Base-by-base conservation (phyloP, 2,329 filamentous ascomycete genomes). In the Claviceps fusiformis region DNA sequence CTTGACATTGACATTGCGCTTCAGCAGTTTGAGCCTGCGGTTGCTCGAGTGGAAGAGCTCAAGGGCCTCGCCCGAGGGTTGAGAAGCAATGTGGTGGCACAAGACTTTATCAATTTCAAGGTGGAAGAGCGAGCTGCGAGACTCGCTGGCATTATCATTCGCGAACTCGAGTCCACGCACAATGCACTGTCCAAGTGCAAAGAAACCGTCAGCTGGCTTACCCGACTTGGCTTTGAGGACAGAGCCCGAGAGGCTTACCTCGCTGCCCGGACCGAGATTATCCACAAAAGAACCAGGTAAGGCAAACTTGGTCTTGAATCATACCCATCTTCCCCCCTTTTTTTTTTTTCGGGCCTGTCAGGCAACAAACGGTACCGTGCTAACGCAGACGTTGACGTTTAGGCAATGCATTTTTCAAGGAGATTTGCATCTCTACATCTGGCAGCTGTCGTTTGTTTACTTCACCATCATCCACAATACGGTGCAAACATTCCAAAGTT, bases 401-500 rank as follows among this genome's bases (percentile, higher is more conserved):
- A 93, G 89, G 56, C 89, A 95, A 78, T 93, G 92, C 67, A 86
- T 95, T 56, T 98, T 98, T 70, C 90, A 95, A 66, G 93, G 93
- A 53, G 88, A 95, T 63, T 79, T 98, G 9, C 88, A 89, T 57
- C 79, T 90, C 13, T 97, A 97, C 70, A 93, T 97, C 62, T 95
- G 91, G 78, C 89, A 95, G 67, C 77, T 97, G 50, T 93, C 92
- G 2, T 96, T 90, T 70, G 90, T 95, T 56, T 96, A 95, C 70
- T 98, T 98, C 71, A 90, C 85, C 54, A 80, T 95, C 60, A 92
- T 98, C 66, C 85, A 89, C 62, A 96, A 97, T 70, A 97, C 93
- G 0, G 87, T 97, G 57, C 80, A 81, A 64, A 91, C 88, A 64
- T 96, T 93, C 70, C 89, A 95, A 65, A 74, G 76, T 54, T 95